A percentile compares a stretch with the other conserved stretches of the same genome.
These are phyloP conservation scores for Polyporus tsugae DNA, from an alignment of 1,284 basidiomycete species.

Conservation along the genomic window DNA sequence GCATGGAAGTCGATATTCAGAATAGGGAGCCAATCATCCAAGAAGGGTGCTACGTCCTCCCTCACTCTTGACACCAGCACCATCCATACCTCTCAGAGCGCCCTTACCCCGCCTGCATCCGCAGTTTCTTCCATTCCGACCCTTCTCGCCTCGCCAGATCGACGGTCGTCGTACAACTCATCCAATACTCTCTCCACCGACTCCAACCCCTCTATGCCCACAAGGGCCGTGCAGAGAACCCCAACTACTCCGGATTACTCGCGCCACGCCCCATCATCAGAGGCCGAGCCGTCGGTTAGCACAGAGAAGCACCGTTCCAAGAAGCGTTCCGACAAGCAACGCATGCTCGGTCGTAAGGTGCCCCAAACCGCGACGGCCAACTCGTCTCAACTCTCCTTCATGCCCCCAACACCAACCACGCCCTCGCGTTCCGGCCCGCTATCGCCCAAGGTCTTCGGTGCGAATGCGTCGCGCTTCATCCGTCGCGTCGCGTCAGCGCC, in stretches of 20 bases:
- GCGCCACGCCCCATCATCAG: conserved; percentile 31
- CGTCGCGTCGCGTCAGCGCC: conserved; percentile 96
- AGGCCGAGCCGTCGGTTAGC: conserved; percentile 40
- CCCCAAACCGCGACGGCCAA: conserved; percentile 42
- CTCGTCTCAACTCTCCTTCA: conserved; percentile 48
- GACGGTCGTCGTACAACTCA: conserved; percentile 76
- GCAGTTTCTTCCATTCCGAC: conserved; percentile 60
- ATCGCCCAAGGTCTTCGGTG: conserved; percentile 70
- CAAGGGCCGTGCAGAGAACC: conserved; percentile 37
- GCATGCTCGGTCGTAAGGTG: conserved; percentile 40
- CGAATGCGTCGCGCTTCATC: conserved; percentile 85
- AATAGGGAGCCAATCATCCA: conserved; percentile 54
- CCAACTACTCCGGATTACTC: conserved; percentile 44
- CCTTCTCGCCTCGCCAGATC: conserved; percentile 55
- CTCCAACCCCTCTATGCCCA: conserved; percentile 55
- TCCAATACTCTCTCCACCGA: conserved; percentile 75
- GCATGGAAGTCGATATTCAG: conserved; percentile 72
- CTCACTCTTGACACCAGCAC: conserved; percentile 50
- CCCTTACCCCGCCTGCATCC: conserved; percentile 48
- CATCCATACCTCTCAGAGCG: conserved; percentile 44
- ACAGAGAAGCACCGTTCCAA: conserved; percentile 56
- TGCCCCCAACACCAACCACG: conserved; percentile 44
- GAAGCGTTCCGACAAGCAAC: conserved; percentile 70
- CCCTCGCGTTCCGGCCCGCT: conserved; percentile 52
- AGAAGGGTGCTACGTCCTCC: conserved; percentile 51